These are phyloP conservation scores for Colletotrichum falcatum DNA, from an alignment of 2,329 filamentous ascomycete species.

Conservation along the genomic window DNA sequence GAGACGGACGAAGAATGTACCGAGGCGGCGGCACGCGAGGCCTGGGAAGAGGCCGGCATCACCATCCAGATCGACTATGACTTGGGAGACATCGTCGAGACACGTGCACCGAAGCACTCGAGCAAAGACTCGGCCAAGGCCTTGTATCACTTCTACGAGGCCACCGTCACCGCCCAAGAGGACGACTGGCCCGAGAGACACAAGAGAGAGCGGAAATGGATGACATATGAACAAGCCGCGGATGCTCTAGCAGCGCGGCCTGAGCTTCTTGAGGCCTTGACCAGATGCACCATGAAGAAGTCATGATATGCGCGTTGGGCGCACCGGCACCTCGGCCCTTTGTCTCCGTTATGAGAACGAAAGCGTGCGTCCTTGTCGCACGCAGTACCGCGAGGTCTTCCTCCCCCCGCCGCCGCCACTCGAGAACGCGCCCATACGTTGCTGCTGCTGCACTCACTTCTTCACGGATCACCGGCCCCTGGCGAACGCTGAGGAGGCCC, in stretches of 20 bases:
- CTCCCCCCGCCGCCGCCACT: neutral
- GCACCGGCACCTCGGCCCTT: slow-evolving; percentile 15
- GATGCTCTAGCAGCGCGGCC: slow-evolving; percentile 81
- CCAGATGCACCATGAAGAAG: slow-evolving; percentile 76
- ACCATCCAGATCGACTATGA: slow-evolving; percentile 86
- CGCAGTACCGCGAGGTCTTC: neutral
- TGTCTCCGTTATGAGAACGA: slow-evolving; percentile 14
- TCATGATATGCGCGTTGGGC: slow-evolving; percentile 36
- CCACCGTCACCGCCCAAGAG: slow-evolving; percentile 87
- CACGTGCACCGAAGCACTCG: slow-evolving; percentile 80
- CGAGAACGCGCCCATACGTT: slow-evolving; percentile 13
- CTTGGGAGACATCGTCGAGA: slow-evolving; percentile 87
- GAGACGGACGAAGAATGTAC: slow-evolving; percentile 92
- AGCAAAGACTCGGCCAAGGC: slow-evolving; percentile 71
- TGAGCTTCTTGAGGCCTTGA: slow-evolving; percentile 89
- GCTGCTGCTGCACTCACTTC: slow-evolving; percentile 18
- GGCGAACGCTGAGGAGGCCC: neutral
- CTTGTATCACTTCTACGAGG: slow-evolving; percentile 86
- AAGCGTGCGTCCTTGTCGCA: slow-evolving; percentile 1
- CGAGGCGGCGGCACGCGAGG: slow-evolving; percentile 85
- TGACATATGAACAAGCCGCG: slow-evolving; percentile 85
- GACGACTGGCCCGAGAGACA: slow-evolving; percentile 92
- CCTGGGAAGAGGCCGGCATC: slow-evolving; percentile 98
- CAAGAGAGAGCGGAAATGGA: slow-evolving; percentile 92
- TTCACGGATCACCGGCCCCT: slow-evolving; percentile 5